These are phyloP conservation scores for Sclerotinia nivalis DNA, from an alignment of 2,329 filamentous ascomycete species.

Conservation along the genomic window DNA sequence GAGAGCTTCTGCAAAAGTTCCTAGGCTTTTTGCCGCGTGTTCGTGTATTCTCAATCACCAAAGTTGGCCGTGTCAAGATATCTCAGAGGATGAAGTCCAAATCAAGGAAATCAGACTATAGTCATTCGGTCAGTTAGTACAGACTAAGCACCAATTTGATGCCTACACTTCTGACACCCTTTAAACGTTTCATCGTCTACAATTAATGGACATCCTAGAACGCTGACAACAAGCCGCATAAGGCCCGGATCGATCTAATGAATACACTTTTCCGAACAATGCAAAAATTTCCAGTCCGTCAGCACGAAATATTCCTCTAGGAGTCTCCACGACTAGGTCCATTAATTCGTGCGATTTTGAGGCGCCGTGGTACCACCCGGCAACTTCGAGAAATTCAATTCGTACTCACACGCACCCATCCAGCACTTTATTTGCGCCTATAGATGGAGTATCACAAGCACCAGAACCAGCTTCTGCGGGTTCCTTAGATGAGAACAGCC, in stretches of 20 bases:
- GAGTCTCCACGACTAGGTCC: not conserved
- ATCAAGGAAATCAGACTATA: not conserved
- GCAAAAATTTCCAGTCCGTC: not conserved
- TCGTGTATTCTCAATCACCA: not conserved
- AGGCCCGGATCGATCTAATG: conserved; percentile 8
- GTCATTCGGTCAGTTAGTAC: not conserved
- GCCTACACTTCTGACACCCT: not conserved
- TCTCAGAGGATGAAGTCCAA: not conserved
- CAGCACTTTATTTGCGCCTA: not conserved
- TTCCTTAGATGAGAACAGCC: conserved; percentile 1
- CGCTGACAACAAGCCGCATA: conserved; percentile 1
- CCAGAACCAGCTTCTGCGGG: conserved; percentile 6
- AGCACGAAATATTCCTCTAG: not conserved
- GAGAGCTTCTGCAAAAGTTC: not conserved
- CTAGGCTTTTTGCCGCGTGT: not conserved
- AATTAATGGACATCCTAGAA: not conserved
- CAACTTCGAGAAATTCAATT: not conserved
- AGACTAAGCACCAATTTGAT: not conserved
- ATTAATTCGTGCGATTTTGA: not conserved
- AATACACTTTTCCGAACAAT: not conserved
- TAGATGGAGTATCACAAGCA: not conserved
- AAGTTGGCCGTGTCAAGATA: not conserved
- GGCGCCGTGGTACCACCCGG: not conserved
- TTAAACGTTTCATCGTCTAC: not conserved
- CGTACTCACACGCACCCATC: conserved; percentile 1